Base-by-base conservation (phyloP, 208 protist genomes). In the Kentomonas sorsogonicus region DNA sequence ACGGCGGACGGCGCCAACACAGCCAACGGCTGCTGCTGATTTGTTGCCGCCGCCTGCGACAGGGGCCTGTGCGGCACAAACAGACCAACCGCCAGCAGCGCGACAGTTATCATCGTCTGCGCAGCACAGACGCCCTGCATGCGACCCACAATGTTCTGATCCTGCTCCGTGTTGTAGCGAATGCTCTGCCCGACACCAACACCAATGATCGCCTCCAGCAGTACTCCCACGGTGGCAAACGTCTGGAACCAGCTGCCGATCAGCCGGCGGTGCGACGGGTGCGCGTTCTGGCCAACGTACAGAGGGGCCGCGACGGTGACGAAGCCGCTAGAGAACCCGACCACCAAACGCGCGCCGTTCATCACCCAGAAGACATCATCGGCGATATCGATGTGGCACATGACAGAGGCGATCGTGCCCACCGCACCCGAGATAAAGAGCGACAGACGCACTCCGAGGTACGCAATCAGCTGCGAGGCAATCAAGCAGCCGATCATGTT, bases 171-270 rank as follows among this genome's bases (percentile, higher is more conserved):
- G 34, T 66, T 31, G 47, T 59, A 79, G 20, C 60, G 26, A 20
- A 82, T 58, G 29, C 67, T 89, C 51, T 80, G 65, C 36, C 72
- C 74, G 1, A 90, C 18, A 0, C 65, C 66, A 53, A 92, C 64
- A 36, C 83, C 88, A 10, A 92, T 66, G 38, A 44, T 43, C 22
- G 83, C 72, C 26, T 80, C 85, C 13, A 91, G 5, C 56, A 95
- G 79, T 62, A 88, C 89, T 39, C 85, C 85, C 46, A 95, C 70
- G 44, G 84, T 91, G 20, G 63, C 85, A 63, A 86, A 91, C 29
- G 91, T 64, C 63, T 91, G 80, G 60, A 89, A 91, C 56, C 91
- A 11, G 22, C 75, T 62, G 54, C 85, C 89, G 38, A 87, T 71
- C 54, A 76, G 63, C 23, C 73, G 38, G 33, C 39, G 59, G 72